Conservation (phyloP, 352 stramenopile genomes). For the Phytophthora hybrid region DNA sequence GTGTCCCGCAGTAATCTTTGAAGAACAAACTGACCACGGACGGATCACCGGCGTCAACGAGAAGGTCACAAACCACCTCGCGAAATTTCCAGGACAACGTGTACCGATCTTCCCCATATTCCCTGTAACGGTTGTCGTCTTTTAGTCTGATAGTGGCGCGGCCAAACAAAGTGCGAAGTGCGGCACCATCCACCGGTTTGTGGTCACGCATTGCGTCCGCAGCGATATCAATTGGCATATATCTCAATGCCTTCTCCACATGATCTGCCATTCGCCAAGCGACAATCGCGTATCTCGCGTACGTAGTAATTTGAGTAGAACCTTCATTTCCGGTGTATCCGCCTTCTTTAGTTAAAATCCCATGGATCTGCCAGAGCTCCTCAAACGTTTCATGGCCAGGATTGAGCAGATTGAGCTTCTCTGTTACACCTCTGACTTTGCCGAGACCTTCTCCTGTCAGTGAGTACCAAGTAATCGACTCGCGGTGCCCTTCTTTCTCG, state of each 20-base stretch:
- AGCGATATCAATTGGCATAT: slow-evolving; percentile 13
- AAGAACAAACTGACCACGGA: too few species aligned
- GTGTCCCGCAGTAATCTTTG: too few species aligned
- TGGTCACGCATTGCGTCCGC: not conserved
- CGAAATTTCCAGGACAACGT: too few species aligned
- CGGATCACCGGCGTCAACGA: too few species aligned
- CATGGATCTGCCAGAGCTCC: slow-evolving; percentile 12
- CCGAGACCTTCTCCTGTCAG: slow-evolving; percentile 12
- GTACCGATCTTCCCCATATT: too few species aligned
- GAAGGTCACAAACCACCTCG: too few species aligned
- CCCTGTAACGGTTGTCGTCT: too few species aligned
- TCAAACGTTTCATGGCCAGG: slow-evolving; percentile 11
- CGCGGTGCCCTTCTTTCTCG: not conserved
- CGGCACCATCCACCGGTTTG: not conserved
- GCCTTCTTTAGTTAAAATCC: slow-evolving; percentile 8
- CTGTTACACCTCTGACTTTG: not conserved
- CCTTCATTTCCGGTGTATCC: slow-evolving; percentile 7
- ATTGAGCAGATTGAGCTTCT: slow-evolving; percentile 21
- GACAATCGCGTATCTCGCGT: slow-evolving; percentile 16
- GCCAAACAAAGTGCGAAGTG: too few species aligned
- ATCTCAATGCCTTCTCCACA: slow-evolving; percentile 1
- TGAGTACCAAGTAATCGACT: slow-evolving; percentile 11
- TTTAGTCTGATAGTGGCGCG: too few species aligned
- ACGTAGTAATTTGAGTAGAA: slow-evolving; percentile 20
- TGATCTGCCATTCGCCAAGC: slow-evolving; percentile 16